Evolutionary conservation across 148 eudicot species (phyloP), one percentile per base, ranked within the genome.

Genomic region (Rhododendron simsii): DNA sequence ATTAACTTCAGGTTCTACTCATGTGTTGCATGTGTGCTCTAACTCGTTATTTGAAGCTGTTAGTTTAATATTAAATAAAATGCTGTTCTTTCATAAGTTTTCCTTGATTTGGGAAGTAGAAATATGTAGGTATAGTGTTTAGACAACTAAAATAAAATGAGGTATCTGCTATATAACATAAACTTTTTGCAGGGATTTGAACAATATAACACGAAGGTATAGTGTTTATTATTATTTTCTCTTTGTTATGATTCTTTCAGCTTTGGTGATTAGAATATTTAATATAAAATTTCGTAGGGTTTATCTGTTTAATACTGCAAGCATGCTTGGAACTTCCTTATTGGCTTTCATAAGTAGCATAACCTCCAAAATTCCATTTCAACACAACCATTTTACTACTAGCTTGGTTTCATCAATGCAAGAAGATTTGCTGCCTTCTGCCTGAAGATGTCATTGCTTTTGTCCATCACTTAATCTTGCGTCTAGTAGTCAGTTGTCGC

Each of bases 1-100:
- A 35, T 51, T 47, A 18, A 28, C 16, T 50, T 51, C 57, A 51
- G 48, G 28, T 12, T 28, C 26, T 16, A 41, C 8, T 10, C 21
- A 21, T 20, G 33, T 82, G 14, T 78, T 76, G 76, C 59, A 51
- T 81, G 7, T 57, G 39, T 81, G 47, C 69, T 15, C 47, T 37
- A 71, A 1, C 65, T 84, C 63, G 39, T 84, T 67, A 69, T 55
- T 16, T 79, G 77, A 73, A 61, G 28, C 59, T 84, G 85, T 67
- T 47, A 6, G 53, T 44, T 83, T 83, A 45, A 67, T 67, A 63
- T 45, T 7, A 78, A 37, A 71, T 28, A 57, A 23, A 16, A 71
- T 83, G 55, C 2, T 26, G n/a, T 28, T 80, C 63, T 80, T 26
- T 80, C n/a, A 14, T 80, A 47, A n/a, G 33, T 11, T 45, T 83